phyloP scores from a whole-genome alignment of 768 basidiomycete species.

The Tylopilus vinaceipallidus region DNA sequence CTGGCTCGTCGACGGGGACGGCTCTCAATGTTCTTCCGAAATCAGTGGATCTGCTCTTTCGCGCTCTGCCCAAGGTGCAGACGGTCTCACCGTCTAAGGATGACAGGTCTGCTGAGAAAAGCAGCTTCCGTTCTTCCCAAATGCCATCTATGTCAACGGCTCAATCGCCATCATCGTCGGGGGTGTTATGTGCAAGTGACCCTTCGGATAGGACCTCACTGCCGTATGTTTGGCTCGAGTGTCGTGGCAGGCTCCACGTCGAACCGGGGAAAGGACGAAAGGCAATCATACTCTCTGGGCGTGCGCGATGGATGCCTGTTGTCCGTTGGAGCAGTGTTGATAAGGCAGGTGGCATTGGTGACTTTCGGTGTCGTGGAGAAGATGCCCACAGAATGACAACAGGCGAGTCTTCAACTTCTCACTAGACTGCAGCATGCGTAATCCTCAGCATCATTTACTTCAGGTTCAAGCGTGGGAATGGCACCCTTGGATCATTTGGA shows the following conservation, averaged over 20 bases:
- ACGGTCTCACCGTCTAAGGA: neutral
- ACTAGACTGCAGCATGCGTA: neutral
- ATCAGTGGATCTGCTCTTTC: conserved; percentile 80
- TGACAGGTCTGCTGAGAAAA: neutral
- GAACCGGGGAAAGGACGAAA: conserved; percentile 95
- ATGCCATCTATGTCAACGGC: neutral
- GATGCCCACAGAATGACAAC: conserved; percentile 7
- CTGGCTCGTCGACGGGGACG: conserved; percentile 8
- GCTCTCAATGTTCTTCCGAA: conserved; percentile 37
- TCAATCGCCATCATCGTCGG: neutral
- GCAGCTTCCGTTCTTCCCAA: neutral
- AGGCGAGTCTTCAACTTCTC: conserved; percentile 16
- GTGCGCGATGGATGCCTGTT: conserved; percentile 64
- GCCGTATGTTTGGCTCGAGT: conserved; percentile 85
- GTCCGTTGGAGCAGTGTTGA: conserved; percentile 61
- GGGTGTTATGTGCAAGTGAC: neutral
- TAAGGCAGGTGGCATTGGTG: conserved; percentile 40
- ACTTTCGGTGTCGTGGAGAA: neutral
- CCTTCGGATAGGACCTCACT: conserved; percentile 18
- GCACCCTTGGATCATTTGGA: conserved; percentile 26
- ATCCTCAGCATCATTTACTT: neutral
- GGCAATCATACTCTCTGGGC: conserved; percentile 86
- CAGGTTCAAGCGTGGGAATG: conserved; percentile 10
- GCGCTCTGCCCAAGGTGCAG: conserved; percentile 62
- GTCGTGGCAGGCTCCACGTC: conserved; percentile 81